Percentiles rank a stretch among this genome's conserved stretches.
These are phyloP conservation scores for Curvularia spicifera DNA, from an alignment of 2,329 filamentous ascomycete genomes.

Conservation along the genomic window DNA sequence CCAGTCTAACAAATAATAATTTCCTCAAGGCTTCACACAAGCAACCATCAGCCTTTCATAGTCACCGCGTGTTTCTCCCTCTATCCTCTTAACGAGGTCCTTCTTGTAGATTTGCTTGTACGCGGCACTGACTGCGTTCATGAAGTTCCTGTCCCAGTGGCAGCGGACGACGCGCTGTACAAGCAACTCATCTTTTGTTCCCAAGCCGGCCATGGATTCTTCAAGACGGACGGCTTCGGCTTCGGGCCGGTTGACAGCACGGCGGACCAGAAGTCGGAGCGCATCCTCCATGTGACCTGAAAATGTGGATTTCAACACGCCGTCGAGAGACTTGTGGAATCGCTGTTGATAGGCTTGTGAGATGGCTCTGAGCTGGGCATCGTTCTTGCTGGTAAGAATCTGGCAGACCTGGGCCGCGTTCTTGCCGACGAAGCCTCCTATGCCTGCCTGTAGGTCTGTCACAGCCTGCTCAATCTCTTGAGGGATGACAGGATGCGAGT, in stretches of 20 bases:
- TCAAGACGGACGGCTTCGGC: slow-evolving; percentile 85
- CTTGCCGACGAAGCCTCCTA: slow-evolving; percentile 69
- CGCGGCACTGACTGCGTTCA: slow-evolving; percentile 78
- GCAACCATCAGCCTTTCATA: slow-evolving; percentile 79
- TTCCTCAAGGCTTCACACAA: slow-evolving; percentile 52
- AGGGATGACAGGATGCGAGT: slow-evolving; percentile 74
- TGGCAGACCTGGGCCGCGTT: slow-evolving; percentile 79
- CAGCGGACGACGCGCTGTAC: slow-evolving; percentile 77
- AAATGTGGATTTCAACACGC: slow-evolving; percentile 81
- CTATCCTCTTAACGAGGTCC: slow-evolving; percentile 72
- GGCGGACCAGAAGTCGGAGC: slow-evolving; percentile 77
- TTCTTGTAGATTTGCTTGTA: slow-evolving; percentile 74
- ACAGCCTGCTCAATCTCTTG: slow-evolving; percentile 78
- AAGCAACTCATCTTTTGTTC: slow-evolving; percentile 84
- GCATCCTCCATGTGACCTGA: slow-evolving; percentile 91
- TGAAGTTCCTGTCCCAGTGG: slow-evolving; percentile 80
- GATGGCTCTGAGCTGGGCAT: slow-evolving; percentile 85
- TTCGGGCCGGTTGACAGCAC: slow-evolving; percentile 80
- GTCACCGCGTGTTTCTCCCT: slow-evolving; percentile 83
- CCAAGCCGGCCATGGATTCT: slow-evolving; percentile 82
- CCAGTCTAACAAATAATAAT: background rate
- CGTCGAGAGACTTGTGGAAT: slow-evolving; percentile 73
- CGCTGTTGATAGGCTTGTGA: slow-evolving; percentile 74
- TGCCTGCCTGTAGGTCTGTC: slow-evolving; percentile 73
- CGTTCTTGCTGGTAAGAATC: slow-evolving; percentile 76